Percentiles rank a stretch among this genome's conserved stretches.
These are phyloP conservation scores for Amanita exitialis DNA, from an alignment of 768 basidiomycete genomes.

Conservation along the genomic window DNA sequence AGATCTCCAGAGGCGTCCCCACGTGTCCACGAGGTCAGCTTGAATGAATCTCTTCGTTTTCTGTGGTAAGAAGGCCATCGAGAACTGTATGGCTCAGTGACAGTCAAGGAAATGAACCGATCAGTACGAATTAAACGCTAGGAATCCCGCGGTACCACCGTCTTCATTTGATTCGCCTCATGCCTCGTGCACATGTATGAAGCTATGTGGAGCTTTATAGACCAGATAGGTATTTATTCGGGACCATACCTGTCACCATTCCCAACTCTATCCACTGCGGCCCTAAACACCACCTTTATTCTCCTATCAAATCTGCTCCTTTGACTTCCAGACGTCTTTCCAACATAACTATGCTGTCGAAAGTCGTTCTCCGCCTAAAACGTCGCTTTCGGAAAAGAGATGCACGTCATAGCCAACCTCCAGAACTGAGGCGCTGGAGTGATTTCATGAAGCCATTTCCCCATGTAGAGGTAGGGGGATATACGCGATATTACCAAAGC, in stretches of 20 bases:
- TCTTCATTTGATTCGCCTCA: conserved; percentile 3
- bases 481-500: conserved; percentile 26
- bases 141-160: neutral
- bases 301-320: neutral
- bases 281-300: neutral
- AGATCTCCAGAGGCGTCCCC: neutral
- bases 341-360: conserved; percentile 18
- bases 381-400: conserved; percentile 13
- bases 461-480: conserved; percentile 28
- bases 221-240: neutral
- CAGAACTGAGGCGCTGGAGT: conserved; percentile 25
- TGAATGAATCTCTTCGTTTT: neutral
- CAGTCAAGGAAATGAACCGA: neutral
- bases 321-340: no score
- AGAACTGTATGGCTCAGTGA: neutral
- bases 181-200: neutral
- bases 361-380: conserved; percentile 17
- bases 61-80: neutral
- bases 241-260: neutral
- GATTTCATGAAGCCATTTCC: conserved; percentile 29
- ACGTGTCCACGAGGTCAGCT: neutral
- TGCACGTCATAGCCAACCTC: conserved; percentile 17
- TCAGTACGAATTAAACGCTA: neutral
- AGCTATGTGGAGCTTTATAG: neutral
- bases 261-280: neutral